A percentile compares a stretch with the other conserved stretches of the same genome.
Evolutionary conservation across 1,139 yeast species (phyloP).

Genomic region (Geotrichum fermentans): DNA sequence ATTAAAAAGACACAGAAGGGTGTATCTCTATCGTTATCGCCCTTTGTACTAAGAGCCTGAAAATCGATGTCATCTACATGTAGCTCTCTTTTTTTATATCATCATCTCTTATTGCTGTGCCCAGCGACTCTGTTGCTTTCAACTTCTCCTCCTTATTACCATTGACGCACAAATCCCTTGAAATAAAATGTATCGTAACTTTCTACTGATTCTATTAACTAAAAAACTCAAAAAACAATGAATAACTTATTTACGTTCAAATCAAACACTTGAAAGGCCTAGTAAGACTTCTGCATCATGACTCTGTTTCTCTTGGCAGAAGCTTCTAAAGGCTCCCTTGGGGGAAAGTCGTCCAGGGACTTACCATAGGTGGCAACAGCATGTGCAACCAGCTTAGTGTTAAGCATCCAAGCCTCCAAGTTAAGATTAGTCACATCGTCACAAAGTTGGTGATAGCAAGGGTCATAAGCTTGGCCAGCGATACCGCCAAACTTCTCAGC

Average conservation of each 20-base stretch:
- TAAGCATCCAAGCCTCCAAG: constrained; percentile 78
- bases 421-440: constrained; percentile 73
- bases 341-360: constrained; percentile 64
- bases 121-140: too few species aligned
- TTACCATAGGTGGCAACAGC: constrained; percentile 80
- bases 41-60: too few species aligned
- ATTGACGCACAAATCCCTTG: background rate
- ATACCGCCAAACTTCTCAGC: constrained; percentile 56
- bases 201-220: background rate
- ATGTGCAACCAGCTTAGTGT: constrained; percentile 84
- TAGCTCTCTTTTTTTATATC: too few species aligned
- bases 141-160: too few species aligned
- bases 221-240: background rate
- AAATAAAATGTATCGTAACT: background rate
- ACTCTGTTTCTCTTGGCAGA: background rate
- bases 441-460: constrained; percentile 82
- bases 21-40: too few species aligned
- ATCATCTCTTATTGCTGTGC: too few species aligned
- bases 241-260: too few species aligned
- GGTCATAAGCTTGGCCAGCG: constrained; percentile 70
- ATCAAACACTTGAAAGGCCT: constrained; percentile 15
- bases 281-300: constrained; percentile 11
- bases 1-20: too few species aligned
- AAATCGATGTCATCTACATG: too few species aligned
- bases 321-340: constrained; percentile 32